Evolutionary conservation across 2,329 filamentous ascomycete species (phyloP), one percentile per base, ranked within the genome.

Genomic region (Pyricularia sp.): DNA sequence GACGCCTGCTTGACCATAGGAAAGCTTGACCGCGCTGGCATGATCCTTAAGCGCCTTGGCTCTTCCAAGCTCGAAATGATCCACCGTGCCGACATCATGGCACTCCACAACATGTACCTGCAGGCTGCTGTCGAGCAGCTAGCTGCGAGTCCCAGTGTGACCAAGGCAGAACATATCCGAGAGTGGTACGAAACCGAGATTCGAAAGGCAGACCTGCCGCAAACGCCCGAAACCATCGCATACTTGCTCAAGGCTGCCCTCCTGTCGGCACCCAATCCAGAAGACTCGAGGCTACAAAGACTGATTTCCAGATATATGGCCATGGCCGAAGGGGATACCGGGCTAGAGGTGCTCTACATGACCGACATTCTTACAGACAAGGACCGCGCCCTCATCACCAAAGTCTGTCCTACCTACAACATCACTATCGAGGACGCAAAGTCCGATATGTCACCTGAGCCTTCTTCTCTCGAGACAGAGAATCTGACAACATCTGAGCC

Each of bases 141-240:
- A 73, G 82, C 88, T 66, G 77, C 82, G 23, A 85, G 82, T 25
- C 84, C 88, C 12, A 82, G 86, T 69, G 75, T 80, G 65, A 76
- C 82, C 64, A 82, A 87, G 76, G 85, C 87, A 33, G 83, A 89
- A 71, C 82, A 84, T 25, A 82, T 97, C 71, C 90, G 96, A 77
- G 85, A 85, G 72, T 98, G 93, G 92, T 97, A 95, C 78, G 90
- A 97, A 75, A 79, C 90, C 36, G 86, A 94, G 71, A 90, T 98
- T 75, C 83, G 87, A 17, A 81, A 74, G 65, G 78, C 79, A 61
- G 73, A 75, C 2, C 73, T 86, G 23, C 84, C 83, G 5, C 81
- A 85, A 68, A 86, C 84, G 2, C 78, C 85, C 25, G 83, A 88
- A 75, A 90, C 86, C 0, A 81, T 90, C 64, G 88, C 87, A 12